These are phyloP conservation scores for Boehmeria nivea DNA, from an alignment of 306 rosid genomes.

Conservation along the genomic window DNA sequence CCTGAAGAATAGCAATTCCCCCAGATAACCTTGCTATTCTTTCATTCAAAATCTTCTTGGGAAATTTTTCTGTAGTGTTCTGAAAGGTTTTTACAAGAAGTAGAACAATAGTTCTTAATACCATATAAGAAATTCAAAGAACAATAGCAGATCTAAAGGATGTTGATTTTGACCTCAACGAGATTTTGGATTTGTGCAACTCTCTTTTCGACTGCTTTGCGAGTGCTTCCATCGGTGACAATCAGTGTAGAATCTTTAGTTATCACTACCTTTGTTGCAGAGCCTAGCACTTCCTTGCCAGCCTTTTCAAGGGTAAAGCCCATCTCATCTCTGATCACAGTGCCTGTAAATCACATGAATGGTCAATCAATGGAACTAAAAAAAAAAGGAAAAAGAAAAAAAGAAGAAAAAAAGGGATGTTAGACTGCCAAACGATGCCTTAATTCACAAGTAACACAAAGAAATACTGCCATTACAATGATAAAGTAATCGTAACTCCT, in stretches of 20 bases:
- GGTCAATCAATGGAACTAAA: neutral
- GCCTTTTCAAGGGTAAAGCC: constrained; percentile 70
- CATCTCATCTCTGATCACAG: constrained; percentile 81
- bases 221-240: constrained; percentile 75
- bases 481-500: too few species aligned
- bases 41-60: constrained; percentile 73
- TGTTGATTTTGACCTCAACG: constrained; percentile 51
- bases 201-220: constrained; percentile 57
- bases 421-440: neutral
- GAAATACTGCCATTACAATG: too few species aligned
- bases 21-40: constrained; percentile 87
- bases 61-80: constrained; percentile 78
- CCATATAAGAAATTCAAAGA: neutral
- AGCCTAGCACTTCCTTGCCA: constrained; percentile 52
- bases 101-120: too few species aligned
- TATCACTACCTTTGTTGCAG: constrained; percentile 66
- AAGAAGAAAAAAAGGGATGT: too few species aligned
- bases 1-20: constrained; percentile 87
- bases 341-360: constrained; percentile 41
- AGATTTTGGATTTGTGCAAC: constrained; percentile 59
- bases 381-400: too few species aligned
- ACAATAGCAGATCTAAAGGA: constrained; percentile 5
- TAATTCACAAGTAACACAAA: constrained; percentile 12
- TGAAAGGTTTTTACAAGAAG: constrained; percentile 24
- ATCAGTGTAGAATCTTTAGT: constrained; percentile 74